These are phyloP conservation scores for Talaromyces sp. DNA, from an alignment of 2,329 filamentous ascomycete species.

Conservation along the genomic window DNA sequence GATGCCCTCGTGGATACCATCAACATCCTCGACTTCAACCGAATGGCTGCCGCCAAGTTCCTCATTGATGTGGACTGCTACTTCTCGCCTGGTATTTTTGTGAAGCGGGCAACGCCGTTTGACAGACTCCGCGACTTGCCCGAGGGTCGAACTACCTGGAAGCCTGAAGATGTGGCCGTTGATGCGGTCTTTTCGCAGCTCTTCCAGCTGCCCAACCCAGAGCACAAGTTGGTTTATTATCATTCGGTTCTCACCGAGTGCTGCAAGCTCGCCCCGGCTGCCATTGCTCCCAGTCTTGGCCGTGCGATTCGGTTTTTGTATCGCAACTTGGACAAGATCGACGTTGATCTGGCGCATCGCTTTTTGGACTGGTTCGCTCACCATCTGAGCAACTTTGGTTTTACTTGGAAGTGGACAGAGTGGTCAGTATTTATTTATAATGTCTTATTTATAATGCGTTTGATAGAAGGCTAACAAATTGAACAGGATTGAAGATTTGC, in stretches of 20 bases:
- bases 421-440: constrained; percentile 54
- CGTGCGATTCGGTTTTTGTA: constrained; percentile 91
- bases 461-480: background rate
- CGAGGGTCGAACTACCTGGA: constrained; percentile 75
- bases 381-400: constrained; percentile 97
- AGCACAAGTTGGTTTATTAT: constrained; percentile 95
- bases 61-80: constrained; percentile 94
- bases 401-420: constrained; percentile 99
- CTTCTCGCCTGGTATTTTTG: constrained; percentile 83
- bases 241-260: constrained; percentile 91
- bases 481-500: constrained; percentile 69
- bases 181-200: constrained; percentile 96
- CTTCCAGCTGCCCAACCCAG: constrained; percentile 77
- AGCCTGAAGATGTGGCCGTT: constrained; percentile 95
- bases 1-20: constrained; percentile 89
- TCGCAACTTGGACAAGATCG: constrained; percentile 73
- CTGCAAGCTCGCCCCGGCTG: constrained; percentile 91
- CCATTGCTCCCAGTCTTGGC: constrained; percentile 91
- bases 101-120: constrained; percentile 88
- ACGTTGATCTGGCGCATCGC: constrained; percentile 78
- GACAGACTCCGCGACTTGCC: constrained; percentile 70
- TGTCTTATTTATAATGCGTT: background rate
- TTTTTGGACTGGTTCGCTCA: constrained; percentile 98
- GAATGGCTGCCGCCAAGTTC: constrained; percentile 78
- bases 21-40: constrained; percentile 89